Conservation (phyloP, 345 rosid genomes). For the rapeseed (Brassica napus) region Da-Ae NC_063447.1:33209501-33210000, state of each 20-base stretch:
- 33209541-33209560: not conserved
- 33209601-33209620: too few species aligned
- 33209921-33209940: not conserved
- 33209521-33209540: not conserved
- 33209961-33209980: too few species aligned
- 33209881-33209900: conserved; percentile 74
- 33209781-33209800: conserved; percentile 66
- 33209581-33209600: not conserved
- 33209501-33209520: not conserved
- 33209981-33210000: too few species aligned
- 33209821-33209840: conserved; percentile 5
- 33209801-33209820: conserved; percentile 15
- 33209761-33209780: too few species aligned
- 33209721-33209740: too few species aligned
- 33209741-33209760: too few species aligned
- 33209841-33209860: not conserved
- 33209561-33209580: not conserved
- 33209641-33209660: too few species aligned
- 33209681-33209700: too few species aligned
- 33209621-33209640: too few species aligned
- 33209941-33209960: too few species aligned
- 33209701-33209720: too few species aligned
- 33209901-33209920: conserved; percentile 48
- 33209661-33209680: too few species aligned
- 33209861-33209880: conserved; percentile 46